Conservation (phyloP, 768 basidiomycete genomes). For the Serendipita indica region DNA sequence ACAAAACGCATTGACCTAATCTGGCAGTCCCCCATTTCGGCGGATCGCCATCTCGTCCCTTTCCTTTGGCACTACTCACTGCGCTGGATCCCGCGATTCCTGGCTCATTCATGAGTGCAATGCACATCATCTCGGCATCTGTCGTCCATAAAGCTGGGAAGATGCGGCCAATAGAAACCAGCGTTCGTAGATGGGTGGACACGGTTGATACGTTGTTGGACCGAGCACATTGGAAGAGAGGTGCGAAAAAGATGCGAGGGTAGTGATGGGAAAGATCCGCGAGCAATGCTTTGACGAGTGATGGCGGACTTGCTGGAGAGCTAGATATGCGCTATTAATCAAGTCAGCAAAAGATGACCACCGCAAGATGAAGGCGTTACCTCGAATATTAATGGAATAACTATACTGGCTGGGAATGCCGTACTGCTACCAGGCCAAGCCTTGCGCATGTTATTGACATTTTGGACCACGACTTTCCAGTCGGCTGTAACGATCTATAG, state of each 20-base stretch:
- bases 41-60: slow-evolving; percentile 15
- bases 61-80: slow-evolving; percentile 17
- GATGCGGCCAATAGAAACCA: slow-evolving; percentile 38
- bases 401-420: neutral
- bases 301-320: slow-evolving; percentile 36
- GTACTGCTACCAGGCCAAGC: neutral
- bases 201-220: slow-evolving; percentile 47
- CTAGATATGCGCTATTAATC: slow-evolving; percentile 17
- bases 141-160: slow-evolving; percentile 50
- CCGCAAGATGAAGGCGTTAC: neutral
- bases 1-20: slow-evolving; percentile 45
- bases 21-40: slow-evolving; percentile 34
- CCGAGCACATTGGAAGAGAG: slow-evolving; percentile 52
- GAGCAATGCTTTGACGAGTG: slow-evolving; percentile 36
- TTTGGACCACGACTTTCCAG: neutral
- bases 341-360: neutral
- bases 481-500: neutral
- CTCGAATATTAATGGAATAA: neutral
- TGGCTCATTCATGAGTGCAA: slow-evolving; percentile 47
- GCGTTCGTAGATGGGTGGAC: slow-evolving; percentile 40
- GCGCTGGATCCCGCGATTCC: slow-evolving; percentile 15
- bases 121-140: slow-evolving; percentile 59
- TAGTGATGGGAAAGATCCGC: slow-evolving; percentile 34
- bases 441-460: neutral
- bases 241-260: slow-evolving; percentile 57